Base-by-base conservation (phyloP, 257 asterid species). In the Solanum commersonii region DNA sequence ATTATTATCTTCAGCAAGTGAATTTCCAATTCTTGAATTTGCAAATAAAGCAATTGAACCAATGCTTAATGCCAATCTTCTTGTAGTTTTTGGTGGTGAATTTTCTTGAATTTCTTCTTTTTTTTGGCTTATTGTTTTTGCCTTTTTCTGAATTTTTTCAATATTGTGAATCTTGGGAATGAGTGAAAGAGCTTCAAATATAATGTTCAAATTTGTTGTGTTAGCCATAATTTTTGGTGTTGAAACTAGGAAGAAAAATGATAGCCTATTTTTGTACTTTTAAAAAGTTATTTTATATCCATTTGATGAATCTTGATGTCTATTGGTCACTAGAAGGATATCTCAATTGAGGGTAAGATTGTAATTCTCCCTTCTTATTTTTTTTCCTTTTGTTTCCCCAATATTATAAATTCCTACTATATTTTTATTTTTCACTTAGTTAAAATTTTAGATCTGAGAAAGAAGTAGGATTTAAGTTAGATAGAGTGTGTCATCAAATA, bases 1-100 rank as follows among this genome's bases (percentile, higher is more conserved):
- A 86, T 95, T 95, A 84, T 96, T 95, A 87, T 93, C 98, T 46
- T 93, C 94, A 1, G 98, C 98, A 0, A 77, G 65, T 10, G 96
- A 91, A 93, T 33, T 59, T 25, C 91, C 92, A 25, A 84, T 56
- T 60, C 72, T 33, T 90, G 65, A 60, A 70, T 91, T 60, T 94
- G 92, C 92, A 27, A 91, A 85, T 63, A 67, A 10, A 63, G 81
- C 40, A 71, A 85, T 85, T 40, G 81, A 15, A 27, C 34, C 91
- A 52, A 95, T 86, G 78, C 96, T 93, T 6, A 93, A 42, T 52
- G 91, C 92, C 29, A 90, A 49, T 89, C 98, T 91, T 93, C 98
- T 93, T 31, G 93, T 87, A 4, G 92, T 46, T 22, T 37, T 13
- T 65, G 59, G 11, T 37, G 42, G 81, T 67, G 37, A 77, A 0